phyloP scores from a whole-genome alignment of 2,329 filamentous ascomycete genomes.

The Colletotrichum tropicale region DNA sequence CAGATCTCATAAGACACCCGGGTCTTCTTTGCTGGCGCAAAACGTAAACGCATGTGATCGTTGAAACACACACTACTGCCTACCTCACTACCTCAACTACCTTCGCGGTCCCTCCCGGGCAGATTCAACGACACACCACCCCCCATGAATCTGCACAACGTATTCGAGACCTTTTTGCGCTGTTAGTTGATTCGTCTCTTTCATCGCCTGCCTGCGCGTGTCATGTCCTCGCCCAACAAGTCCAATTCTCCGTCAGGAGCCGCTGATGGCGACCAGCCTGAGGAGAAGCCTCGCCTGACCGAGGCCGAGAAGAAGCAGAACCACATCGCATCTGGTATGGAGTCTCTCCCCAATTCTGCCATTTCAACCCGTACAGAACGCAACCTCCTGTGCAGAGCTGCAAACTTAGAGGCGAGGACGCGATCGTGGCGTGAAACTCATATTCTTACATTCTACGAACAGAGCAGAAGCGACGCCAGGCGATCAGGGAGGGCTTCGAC shows the following conservation, averaged over 20 bases:
- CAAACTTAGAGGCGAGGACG: background rate
- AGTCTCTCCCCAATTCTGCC: background rate
- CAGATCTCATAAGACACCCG: background rate
- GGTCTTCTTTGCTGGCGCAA: background rate
- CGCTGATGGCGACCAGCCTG: constrained; percentile 25
- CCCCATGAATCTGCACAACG: background rate
- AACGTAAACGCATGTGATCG: constrained; percentile 12
- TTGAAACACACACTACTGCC: background rate
- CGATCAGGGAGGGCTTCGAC: constrained; percentile 85
- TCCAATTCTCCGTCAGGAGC: constrained; percentile 16
- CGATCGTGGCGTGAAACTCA: background rate
- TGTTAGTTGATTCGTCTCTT: background rate
- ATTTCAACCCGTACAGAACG: background rate
- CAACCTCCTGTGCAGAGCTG: background rate
- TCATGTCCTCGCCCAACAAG: constrained; percentile 22
- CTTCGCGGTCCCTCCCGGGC: background rate
- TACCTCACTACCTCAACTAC: background rate
- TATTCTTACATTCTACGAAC: background rate
- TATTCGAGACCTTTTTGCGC: background rate
- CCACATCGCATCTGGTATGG: constrained; percentile 56
- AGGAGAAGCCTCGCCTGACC: constrained; percentile 56
- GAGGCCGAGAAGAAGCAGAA: constrained; percentile 62
- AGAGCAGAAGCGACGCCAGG: constrained; percentile 55
- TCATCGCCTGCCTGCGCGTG: background rate
- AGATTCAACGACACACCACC: background rate